Conservation (phyloP, 495 filamentous ascomycete genomes). For the Penicillium pancosmium region DNA sequence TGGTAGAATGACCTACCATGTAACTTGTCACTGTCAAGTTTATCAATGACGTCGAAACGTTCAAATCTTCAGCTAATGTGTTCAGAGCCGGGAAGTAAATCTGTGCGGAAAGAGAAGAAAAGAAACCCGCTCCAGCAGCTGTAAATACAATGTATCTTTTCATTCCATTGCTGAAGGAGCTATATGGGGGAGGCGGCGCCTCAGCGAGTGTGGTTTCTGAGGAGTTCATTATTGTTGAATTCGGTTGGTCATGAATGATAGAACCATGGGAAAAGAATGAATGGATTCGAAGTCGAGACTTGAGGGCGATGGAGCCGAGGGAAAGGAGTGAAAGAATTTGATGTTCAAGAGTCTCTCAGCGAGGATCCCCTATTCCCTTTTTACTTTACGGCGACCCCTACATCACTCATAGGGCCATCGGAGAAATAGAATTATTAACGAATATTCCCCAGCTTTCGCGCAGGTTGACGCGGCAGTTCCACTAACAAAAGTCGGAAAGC, state of each 20-base stretch:
- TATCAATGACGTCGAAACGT: slow-evolving; percentile 62
- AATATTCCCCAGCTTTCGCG: background rate
- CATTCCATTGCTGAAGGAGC: slow-evolving; percentile 13
- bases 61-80: slow-evolving; percentile 56
- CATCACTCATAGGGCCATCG: background rate
- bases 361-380: background rate
- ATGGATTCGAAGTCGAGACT: background rate
- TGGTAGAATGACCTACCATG: slow-evolving; percentile 43
- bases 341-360: background rate
- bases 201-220: slow-evolving; percentile 11
- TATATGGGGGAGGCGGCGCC: slow-evolving; percentile 13
- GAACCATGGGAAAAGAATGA: slow-evolving; percentile 4
- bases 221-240: slow-evolving; percentile 11
- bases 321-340: slow-evolving; percentile 2
- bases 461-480: slow-evolving; percentile 8
- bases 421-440: background rate
- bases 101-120: slow-evolving; percentile 71
- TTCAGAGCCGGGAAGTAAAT: slow-evolving; percentile 78
- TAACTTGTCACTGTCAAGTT: slow-evolving; percentile 72
- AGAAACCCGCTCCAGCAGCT: slow-evolving; percentile 53
- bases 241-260: background rate
- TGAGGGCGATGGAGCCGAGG: background rate
- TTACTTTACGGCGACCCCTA: background rate
- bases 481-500: slow-evolving; percentile 1
- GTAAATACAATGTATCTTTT: slow-evolving; percentile 22